Evolutionary conservation across 495 filamentous ascomycete genomes (phyloP).

Genomic region (Aspergillus diversus): DNA sequence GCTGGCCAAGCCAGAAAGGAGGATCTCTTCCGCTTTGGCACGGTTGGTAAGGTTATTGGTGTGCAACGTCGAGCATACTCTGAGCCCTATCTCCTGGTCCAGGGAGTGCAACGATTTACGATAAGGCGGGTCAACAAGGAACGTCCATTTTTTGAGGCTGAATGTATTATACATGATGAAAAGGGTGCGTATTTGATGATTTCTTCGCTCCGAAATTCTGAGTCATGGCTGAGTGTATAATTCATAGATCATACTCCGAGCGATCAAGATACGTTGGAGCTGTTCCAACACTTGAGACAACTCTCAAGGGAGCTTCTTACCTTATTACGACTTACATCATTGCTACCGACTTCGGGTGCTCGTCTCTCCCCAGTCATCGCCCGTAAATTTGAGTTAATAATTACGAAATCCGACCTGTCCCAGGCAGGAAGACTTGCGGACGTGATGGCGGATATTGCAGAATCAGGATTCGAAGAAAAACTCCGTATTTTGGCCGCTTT

Average conservation of each 20-base stretch:
- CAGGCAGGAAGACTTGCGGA: conserved; percentile 92
- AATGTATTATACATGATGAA: conserved; percentile 66
- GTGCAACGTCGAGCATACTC: conserved; percentile 79
- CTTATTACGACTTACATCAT: conserved; percentile 74
- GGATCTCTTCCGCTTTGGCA: conserved; percentile 76
- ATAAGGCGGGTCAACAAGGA: conserved; percentile 76
- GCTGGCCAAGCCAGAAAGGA: conserved; percentile 65
- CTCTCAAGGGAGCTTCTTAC: conserved; percentile 81
- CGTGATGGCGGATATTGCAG: conserved; percentile 91
- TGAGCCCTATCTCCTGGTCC: conserved; percentile 80
- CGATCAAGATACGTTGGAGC: conserved; percentile 61
- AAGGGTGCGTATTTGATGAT: conserved; percentile 47
- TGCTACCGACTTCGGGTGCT: conserved; percentile 64
- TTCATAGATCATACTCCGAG: conserved; percentile 45
- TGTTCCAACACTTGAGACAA: conserved; percentile 80
- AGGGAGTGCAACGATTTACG: conserved; percentile 77
- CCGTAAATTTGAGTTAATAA: conserved; percentile 81
- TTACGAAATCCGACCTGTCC: conserved; percentile 70
- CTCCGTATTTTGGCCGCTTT: conserved; percentile 78
- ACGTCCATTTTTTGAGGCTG: conserved; percentile 83
- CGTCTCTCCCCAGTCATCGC: conserved; percentile 81
- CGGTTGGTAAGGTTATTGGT: conserved; percentile 79
- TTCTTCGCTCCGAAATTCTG: background rate
- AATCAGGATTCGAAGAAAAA: conserved; percentile 85
- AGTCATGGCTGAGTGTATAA: conserved; percentile 21